Conservation (phyloP, 441 rosid species). For the Theobroma grandiflorum region DNA sequence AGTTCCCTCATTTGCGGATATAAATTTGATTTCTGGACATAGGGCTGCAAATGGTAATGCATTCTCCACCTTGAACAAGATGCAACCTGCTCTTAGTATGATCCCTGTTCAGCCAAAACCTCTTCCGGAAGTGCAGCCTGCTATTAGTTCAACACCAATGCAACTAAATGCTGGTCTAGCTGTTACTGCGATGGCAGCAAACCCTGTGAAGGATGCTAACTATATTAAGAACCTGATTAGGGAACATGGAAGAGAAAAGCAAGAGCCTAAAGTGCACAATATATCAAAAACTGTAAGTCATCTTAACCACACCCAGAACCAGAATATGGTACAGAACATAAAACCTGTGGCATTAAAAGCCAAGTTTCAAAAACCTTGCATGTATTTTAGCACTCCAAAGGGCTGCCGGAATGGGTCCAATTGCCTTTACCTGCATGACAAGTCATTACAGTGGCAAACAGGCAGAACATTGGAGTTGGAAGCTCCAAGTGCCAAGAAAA, state of each 20-base stretch:
- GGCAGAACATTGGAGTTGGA: constrained; percentile 31
- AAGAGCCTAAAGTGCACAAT: constrained; percentile 32
- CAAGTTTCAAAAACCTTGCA: constrained; percentile 53
- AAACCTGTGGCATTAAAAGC: constrained; percentile 24
- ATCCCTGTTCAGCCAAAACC: constrained; percentile 22
- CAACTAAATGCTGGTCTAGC: constrained; percentile 27
- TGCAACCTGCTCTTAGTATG: constrained; percentile 22
- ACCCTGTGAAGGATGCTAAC: constrained; percentile 45
- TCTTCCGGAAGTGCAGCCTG: constrained; percentile 17
- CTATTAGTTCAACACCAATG: not conserved
- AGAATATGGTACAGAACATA: constrained; percentile 29
- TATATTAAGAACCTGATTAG: constrained; percentile 70
- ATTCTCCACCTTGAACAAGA: constrained; percentile 18
- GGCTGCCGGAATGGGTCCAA: constrained; percentile 65
- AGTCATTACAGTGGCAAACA: constrained; percentile 34
- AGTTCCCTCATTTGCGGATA: constrained; percentile 17
- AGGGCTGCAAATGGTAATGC: constrained; percentile 22
- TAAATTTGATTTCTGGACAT: not conserved
- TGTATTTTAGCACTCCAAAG: constrained; percentile 44
- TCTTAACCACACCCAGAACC: constrained; percentile 33
- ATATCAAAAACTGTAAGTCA: constrained; percentile 29
- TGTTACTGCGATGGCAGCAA: constrained; percentile 13
- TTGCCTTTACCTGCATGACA: constrained; percentile 55
- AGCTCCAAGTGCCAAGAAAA: constrained; percentile 55
- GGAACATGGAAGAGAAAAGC: constrained; percentile 63